phyloP scores from a whole-genome alignment of 257 asterid species.

The Paulownia fortunei region DNA sequence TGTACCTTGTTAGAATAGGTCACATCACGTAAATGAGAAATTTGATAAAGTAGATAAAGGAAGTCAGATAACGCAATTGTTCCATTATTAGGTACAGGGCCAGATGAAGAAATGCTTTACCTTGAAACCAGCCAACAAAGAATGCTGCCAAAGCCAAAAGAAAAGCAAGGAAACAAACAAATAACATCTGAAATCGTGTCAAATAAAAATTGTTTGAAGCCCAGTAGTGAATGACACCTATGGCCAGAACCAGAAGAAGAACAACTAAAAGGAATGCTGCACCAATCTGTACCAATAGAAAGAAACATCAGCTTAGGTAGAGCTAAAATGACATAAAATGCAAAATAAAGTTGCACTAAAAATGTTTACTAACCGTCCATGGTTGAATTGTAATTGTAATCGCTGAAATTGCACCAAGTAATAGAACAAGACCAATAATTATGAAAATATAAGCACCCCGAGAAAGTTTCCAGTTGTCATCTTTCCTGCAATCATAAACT shows the following conservation, averaged over 20 bases:
- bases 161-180: conserved; percentile 93
- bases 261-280: conserved; percentile 91
- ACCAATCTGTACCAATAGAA: conserved; percentile 73
- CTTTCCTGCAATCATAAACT: conserved; percentile 76
- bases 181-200: conserved; percentile 91
- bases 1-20: no score
- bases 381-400: conserved; percentile 75
- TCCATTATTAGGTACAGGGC: conserved; percentile 15
- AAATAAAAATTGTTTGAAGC: conserved; percentile 96
- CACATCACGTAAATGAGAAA: no score
- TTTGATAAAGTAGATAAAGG: no score
- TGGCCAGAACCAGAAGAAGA: conserved; percentile 88
- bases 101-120: conserved; percentile 44
- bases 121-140: conserved; percentile 84
- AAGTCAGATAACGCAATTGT: no score
- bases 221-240: conserved; percentile 97
- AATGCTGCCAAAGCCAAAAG: conserved; percentile 98
- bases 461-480: conserved; percentile 93
- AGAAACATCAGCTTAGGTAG: conserved; percentile 30
- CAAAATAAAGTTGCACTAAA: conserved; percentile 6
- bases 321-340: conserved; percentile 19
- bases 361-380: conserved; percentile 76
- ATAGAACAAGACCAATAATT: conserved; percentile 74
- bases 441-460: conserved; percentile 87
- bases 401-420: conserved; percentile 92